phyloP scores from a whole-genome alignment of 768 basidiomycete genomes.

The Panus rudis region DNA sequence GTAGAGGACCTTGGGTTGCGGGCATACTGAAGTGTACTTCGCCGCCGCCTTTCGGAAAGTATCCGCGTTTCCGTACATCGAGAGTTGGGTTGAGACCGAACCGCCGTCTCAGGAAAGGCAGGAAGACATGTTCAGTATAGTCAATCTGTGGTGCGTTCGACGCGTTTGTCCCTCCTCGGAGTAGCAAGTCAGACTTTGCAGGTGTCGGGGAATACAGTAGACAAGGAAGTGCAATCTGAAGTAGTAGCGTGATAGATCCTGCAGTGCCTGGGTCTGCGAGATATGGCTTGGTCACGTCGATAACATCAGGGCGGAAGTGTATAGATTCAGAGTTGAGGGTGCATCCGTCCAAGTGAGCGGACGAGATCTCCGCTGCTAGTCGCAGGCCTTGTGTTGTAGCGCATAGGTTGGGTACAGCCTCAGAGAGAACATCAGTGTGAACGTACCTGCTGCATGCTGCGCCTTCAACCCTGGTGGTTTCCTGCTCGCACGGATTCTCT shows the following conservation, averaged over 20 bases:
- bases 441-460: conserved; percentile 62
- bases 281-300: conserved; percentile 34
- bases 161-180: conserved; percentile 72
- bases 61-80: conserved; percentile 51
- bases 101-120: conserved; percentile 60
- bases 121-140: conserved; percentile 55
- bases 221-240: conserved; percentile 67
- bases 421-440: background rate
- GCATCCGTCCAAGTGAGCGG: conserved; percentile 49
- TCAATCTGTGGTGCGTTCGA: conserved; percentile 68
- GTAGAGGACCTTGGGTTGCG: conserved; percentile 32
- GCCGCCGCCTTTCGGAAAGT: conserved; percentile 71
- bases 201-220: conserved; percentile 44
- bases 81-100: conserved; percentile 40
- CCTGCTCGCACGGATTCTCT: conserved; percentile 54
- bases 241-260: conserved; percentile 62
- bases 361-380: conserved; percentile 55
- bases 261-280: conserved; percentile 50
- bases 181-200: conserved; percentile 39
- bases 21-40: conserved; percentile 38
- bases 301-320: conserved; percentile 47
- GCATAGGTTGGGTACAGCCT: no score
- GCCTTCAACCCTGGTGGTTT: conserved; percentile 59
- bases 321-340: conserved; percentile 43
- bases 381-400: no score